Evolutionary conservation across 2,329 filamentous ascomycete species (phyloP), one percentile per base, ranked within the genome.

Genomic region (Trichoderma cornu-damae): DNA sequence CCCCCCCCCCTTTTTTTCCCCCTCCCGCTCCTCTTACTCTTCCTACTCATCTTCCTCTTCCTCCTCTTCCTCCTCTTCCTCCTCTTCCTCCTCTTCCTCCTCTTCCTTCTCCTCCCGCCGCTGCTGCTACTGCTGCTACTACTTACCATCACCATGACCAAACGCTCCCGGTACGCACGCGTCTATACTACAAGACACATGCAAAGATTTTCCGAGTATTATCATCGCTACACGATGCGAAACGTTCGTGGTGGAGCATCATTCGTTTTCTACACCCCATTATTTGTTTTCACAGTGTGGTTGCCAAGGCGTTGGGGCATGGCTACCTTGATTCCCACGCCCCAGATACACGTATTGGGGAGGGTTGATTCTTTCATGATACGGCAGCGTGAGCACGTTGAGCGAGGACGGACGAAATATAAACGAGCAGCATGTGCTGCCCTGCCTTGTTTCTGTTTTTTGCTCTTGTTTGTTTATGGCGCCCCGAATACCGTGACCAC

Each of bases 401-500:
- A 16, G 14, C 6, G 16, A 51, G 24, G 7, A 37, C 22, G 14
- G 46, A 52, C n/a, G n/a, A n/a, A n/a, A n/a, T n/a, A 42, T 34
- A 32, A 52, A 52, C 28, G 38, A 52, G 43, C 11, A 28, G 6
- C 32, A 47, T 32, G 12, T 54, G 4, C 3, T 43, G 28, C n/a
- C 14, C 12, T n/a, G n/a, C n/a, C n/a, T n/a, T n/a, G n/a, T n/a
- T n/a, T n/a, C n/a, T n/a, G n/a, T n/a, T n/a, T n/a, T n/a, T n/a
- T n/a, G n/a, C n/a, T n/a, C n/a, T n/a, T n/a, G n/a, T n/a, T n/a
- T n/a, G n/a, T 11, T 22, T 43, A 72, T 18, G 67, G 59, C 14
- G 66, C 55, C 28, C 82, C 82, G 69, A 82, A 87, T 9, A 86
- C 82, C 0, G 83, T 85, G n/a, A 85, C 83, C 14, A 83, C 74